Conservation (phyloP, 306 rosid genomes). For the Amphicarpaea edgeworthii region DNA sequence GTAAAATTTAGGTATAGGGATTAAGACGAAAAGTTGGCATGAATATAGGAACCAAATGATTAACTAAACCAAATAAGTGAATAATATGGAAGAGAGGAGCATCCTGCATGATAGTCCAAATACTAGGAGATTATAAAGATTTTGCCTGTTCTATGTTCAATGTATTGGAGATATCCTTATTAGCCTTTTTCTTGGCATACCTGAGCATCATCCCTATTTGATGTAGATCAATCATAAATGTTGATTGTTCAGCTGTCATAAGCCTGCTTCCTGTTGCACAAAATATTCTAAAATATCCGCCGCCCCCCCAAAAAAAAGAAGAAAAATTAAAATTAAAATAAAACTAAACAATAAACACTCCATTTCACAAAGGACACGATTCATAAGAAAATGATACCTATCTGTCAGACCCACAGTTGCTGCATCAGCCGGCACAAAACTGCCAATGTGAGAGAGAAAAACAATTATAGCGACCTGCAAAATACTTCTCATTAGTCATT, state of each 20-base stretch:
- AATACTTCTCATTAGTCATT: constrained; percentile 14
- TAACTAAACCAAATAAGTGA: background rate
- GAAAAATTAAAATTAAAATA: constrained; percentile 36
- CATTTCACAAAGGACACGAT: constrained; percentile 41
- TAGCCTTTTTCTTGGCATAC: constrained; percentile 53
- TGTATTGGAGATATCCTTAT: constrained; percentile 21
- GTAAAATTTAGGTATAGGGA: background rate
- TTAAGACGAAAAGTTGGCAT: background rate
- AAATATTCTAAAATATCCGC: constrained; percentile 71
- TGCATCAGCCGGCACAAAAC: constrained; percentile 97
- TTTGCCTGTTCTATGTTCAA: constrained; percentile 25
- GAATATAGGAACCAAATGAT: background rate
- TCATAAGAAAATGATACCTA: constrained; percentile 60
- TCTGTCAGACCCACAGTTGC: constrained; percentile 98
- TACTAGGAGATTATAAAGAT: constrained; percentile 29
- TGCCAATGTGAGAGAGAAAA: constrained; percentile 93
- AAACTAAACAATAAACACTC: constrained; percentile 20
- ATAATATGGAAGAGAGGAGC: constrained; percentile 15
- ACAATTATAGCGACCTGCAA: constrained; percentile 93
- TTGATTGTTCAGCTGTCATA: constrained; percentile 92
- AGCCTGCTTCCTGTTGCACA: constrained; percentile 93
- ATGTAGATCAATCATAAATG: constrained; percentile 95
- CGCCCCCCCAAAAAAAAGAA: background rate
- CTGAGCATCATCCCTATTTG: constrained; percentile 98
- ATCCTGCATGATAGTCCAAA: constrained; percentile 34